Conservation (phyloP, 495 filamentous ascomycete species). For the Podospora australis region DNA sequence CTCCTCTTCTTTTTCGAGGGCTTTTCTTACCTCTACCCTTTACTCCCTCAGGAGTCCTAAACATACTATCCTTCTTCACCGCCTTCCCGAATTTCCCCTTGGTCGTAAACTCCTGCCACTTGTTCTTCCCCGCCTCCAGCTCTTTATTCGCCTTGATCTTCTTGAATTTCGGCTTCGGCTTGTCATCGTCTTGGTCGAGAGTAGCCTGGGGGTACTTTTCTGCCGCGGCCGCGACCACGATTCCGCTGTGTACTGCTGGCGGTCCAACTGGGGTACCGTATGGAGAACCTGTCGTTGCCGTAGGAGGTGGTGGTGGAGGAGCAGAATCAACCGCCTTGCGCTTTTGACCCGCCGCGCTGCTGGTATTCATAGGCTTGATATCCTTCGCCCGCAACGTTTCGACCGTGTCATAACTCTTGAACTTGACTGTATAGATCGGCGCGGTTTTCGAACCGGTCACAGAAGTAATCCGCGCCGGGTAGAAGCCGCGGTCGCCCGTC, state of each 20-base stretch:
- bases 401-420: slow-evolving; percentile 81
- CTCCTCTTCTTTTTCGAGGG: too few species aligned
- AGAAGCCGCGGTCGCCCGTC: slow-evolving; percentile 83
- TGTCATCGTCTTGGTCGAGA: slow-evolving; percentile 43
- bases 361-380: slow-evolving; percentile 59
- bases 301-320: slow-evolving; percentile 33
- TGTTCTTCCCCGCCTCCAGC: slow-evolving; percentile 81
- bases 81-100: slow-evolving; percentile 72
- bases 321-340: slow-evolving; percentile 67
- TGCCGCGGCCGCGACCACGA: slow-evolving; percentile 76
- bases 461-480: slow-evolving; percentile 85
- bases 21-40: slow-evolving; percentile 79
- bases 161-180: slow-evolving; percentile 44
- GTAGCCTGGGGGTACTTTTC: slow-evolving; percentile 76
- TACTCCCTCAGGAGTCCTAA: slow-evolving; percentile 80
- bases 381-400: slow-evolving; percentile 81
- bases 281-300: slow-evolving; percentile 35
- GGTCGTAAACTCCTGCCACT: slow-evolving; percentile 85
- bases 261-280: slow-evolving; percentile 11
- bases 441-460: slow-evolving; percentile 84
- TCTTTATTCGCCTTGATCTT: slow-evolving; percentile 89
- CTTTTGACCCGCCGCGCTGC: slow-evolving; percentile 60
- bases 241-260: slow-evolving; percentile 45
- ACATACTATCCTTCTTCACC: slow-evolving; percentile 94
- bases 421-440: slow-evolving; percentile 89